These are phyloP conservation scores for Rubia yunnanensis DNA, from an alignment of 257 asterid genomes.

Conservation along the genomic window DNA sequence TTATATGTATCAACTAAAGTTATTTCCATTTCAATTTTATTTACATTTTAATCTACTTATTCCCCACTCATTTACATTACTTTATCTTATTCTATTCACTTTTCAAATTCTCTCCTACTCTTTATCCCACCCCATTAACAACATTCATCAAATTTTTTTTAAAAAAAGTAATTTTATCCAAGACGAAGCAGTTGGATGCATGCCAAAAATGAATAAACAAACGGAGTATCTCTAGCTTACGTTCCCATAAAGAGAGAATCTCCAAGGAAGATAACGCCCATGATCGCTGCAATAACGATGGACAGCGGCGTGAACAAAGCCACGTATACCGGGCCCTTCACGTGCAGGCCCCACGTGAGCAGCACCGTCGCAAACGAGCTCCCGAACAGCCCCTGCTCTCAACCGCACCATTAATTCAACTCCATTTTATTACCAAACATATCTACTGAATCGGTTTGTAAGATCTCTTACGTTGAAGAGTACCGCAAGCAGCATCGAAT, in stretches of 20 bases:
- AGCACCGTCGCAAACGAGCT: constrained; percentile 46
- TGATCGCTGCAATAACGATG: constrained; percentile 69
- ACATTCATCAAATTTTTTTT: no score
- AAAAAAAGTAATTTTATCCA: no score
- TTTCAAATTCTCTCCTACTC: no score
- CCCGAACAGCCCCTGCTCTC: constrained; percentile 25
- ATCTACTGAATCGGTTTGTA: no score
- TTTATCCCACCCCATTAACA: no score
- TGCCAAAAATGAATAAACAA: no score
- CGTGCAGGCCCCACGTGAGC: constrained; percentile 67
- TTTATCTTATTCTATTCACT: no score
- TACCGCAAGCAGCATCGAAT: constrained; percentile 40
- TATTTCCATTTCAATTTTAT: no score
- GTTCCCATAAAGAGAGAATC: constrained; percentile 79
- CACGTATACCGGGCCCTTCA: constrained; percentile 76
- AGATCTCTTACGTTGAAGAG: constrained; percentile 19
- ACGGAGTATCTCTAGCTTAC: constrained; percentile 21
- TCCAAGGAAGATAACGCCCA: constrained; percentile 74
- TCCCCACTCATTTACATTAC: no score
- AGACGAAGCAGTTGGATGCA: no score
- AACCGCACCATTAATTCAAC: not conserved
- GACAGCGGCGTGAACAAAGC: constrained; percentile 76
- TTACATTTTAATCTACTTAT: no score
- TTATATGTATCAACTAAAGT: no score
- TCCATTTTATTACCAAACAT: not conserved